Evolutionary conservation across 768 basidiomycete species (phyloP).

Genomic region (Asterophora parasitica): DNA sequence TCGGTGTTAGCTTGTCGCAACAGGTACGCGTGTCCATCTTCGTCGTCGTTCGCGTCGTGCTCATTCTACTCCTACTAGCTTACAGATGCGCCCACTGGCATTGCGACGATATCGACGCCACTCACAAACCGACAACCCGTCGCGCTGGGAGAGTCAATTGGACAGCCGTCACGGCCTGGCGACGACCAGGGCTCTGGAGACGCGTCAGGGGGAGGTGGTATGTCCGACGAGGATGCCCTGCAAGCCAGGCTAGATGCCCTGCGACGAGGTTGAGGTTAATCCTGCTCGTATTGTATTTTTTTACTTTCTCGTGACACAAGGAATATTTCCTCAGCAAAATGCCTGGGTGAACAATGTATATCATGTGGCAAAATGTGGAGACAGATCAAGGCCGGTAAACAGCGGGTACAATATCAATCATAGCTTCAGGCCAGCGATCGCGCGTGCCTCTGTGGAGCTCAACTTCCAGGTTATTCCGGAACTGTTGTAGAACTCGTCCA

Average conservation of each 20-base stretch:
- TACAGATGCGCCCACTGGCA: constrained; percentile 74
- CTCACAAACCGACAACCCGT: constrained; percentile 72
- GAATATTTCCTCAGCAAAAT: too few relatives aligned
- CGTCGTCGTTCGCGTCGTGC: neutral
- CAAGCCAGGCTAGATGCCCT: constrained; percentile 93
- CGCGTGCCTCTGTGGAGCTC: constrained; percentile 69
- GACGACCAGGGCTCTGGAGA: constrained; percentile 33
- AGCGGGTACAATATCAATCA: constrained; percentile 16
- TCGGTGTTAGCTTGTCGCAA: constrained; percentile 88
- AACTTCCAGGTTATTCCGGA: constrained; percentile 91
- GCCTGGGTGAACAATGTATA: too few relatives aligned
- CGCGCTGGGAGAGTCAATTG: constrained; percentile 70
- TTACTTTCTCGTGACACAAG: neutral
- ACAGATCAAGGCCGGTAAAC: too few relatives aligned
- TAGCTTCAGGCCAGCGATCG: constrained; percentile 57
- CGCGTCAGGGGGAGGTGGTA: constrained; percentile 33
- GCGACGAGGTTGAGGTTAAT: constrained; percentile 53
- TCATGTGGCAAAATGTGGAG: too few relatives aligned
- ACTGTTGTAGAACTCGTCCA: constrained; percentile 90
- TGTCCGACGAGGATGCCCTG: constrained; percentile 85
- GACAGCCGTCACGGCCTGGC: constrained; percentile 22
- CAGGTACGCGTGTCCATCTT: constrained; percentile 40
- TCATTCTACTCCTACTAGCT: constrained; percentile 47
- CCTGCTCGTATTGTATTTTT: constrained; percentile 6
- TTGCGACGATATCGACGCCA: constrained; percentile 56